Evolutionary conservation across 495 filamentous ascomycete genomes (phyloP).

Genomic region (Penicillium chermesinum): DNA sequence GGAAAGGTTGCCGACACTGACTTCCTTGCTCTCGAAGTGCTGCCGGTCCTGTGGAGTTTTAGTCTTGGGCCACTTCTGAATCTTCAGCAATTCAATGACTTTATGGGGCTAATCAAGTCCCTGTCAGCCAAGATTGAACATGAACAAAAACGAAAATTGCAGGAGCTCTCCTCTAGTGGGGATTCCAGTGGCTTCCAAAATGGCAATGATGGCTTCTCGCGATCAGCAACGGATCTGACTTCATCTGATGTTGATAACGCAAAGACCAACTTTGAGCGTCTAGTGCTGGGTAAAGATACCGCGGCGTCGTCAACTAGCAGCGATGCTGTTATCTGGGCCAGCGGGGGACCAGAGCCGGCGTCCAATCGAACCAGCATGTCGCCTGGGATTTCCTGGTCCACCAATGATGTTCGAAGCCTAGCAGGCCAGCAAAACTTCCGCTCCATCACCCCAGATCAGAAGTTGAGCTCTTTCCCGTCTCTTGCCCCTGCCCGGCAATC

Average conservation of each 20-base stretch:
- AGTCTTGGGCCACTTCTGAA: constrained; percentile 84
- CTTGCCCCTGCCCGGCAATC: constrained; percentile 38
- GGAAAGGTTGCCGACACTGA: constrained; percentile 79
- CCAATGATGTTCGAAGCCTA: constrained; percentile 23
- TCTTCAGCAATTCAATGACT: constrained; percentile 78
- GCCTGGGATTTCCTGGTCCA: constrained; percentile 47
- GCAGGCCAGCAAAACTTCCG: constrained; percentile 30
- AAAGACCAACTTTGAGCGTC: constrained; percentile 73
- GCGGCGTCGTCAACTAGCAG: constrained; percentile 20
- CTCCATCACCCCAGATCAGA: constrained; percentile 50
- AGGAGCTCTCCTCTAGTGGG: constrained; percentile 63
- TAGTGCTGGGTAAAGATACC: constrained; percentile 65
- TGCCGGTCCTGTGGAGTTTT: constrained; percentile 89
- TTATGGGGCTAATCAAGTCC: constrained; percentile 79
- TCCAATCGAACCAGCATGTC: constrained; percentile 23
- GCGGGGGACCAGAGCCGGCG: constrained; percentile 29
- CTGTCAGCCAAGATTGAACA: constrained; percentile 76
- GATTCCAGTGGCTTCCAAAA: constrained; percentile 37
- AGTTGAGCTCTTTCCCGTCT: constrained; percentile 44
- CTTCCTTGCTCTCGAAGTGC: constrained; percentile 86
- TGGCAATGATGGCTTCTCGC: constrained; percentile 24
- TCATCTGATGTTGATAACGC: constrained; percentile 35
- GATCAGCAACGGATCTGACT: constrained; percentile 15
- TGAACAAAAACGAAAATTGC: constrained; percentile 81
- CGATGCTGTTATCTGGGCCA: constrained; percentile 35